phyloP scores from a whole-genome alignment of 371 early-diverging fungal species.

The Sporodiniella umbellata region DNA sequence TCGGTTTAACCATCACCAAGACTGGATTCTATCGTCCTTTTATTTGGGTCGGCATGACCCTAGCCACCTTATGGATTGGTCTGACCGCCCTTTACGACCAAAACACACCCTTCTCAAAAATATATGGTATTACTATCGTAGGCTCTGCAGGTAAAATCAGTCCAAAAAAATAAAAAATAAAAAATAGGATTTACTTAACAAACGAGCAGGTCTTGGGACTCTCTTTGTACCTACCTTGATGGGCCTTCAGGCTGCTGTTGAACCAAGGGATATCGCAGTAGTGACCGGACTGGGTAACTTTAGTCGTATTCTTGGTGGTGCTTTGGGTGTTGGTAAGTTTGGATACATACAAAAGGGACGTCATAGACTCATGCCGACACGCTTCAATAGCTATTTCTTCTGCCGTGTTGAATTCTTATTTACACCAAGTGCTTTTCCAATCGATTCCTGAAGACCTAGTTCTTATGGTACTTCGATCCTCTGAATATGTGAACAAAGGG shows the following conservation, averaged over 20 bases:
- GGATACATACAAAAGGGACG: background rate
- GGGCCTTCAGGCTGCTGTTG: slow-evolving; percentile 21
- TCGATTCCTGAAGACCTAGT: slow-evolving; percentile 13
- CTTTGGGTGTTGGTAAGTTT: slow-evolving; percentile 17
- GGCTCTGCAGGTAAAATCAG: slow-evolving; percentile 1
- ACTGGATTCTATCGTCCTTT: slow-evolving; percentile 47
- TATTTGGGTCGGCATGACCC: slow-evolving; percentile 32
- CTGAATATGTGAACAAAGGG: slow-evolving; percentile 19
- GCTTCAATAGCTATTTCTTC: slow-evolving; percentile 12
- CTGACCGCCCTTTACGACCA: slow-evolving; percentile 26
- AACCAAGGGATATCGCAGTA: slow-evolving; percentile 23
- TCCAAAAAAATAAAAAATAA: too few relatives aligned
- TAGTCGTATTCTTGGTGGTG: slow-evolving; percentile 27
- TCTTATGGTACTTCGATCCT: slow-evolving; percentile 5
- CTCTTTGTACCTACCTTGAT: slow-evolving; percentile 26
- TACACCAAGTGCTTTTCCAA: slow-evolving; percentile 15
- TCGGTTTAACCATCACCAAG: slow-evolving; percentile 45
- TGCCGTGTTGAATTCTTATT: slow-evolving; percentile 19
- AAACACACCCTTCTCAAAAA: slow-evolving; percentile 25
- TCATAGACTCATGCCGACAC: background rate
- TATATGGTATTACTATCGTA: slow-evolving; percentile 41
- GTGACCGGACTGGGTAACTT: slow-evolving; percentile 28
- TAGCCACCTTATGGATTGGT: slow-evolving; percentile 34
- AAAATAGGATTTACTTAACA: too few relatives aligned
- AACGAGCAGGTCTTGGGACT: slow-evolving; percentile 15